Percentiles rank a stretch among this genome's conserved stretches.
Evolutionary conservation across 805 yeast genomes (phyloP).

Genomic region (Lachancea lanzarotensis): DNA sequence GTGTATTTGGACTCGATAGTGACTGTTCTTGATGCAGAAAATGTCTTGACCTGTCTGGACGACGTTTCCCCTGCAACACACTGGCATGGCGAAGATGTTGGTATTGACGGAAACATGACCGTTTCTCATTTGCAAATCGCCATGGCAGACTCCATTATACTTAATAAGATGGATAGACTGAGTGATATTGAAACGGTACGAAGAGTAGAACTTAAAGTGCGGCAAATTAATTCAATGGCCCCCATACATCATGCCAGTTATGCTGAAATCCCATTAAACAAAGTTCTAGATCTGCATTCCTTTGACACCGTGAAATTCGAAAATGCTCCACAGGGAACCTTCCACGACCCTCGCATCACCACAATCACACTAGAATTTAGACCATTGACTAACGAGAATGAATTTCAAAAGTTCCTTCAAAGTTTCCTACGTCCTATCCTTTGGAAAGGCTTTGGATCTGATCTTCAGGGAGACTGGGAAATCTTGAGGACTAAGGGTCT

Average conservation of each 20-base stretch:
- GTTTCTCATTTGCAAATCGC: slow-evolving; percentile 90
- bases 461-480: slow-evolving; percentile 41
- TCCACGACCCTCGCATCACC: slow-evolving; percentile 48
- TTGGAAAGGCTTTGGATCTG: slow-evolving; percentile 56
- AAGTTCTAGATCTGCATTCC: slow-evolving; percentile 72
- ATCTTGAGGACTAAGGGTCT: slow-evolving; percentile 82
- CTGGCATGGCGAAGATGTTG: slow-evolving; percentile 48
- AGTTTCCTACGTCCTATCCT: slow-evolving; percentile 59
- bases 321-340: slow-evolving; percentile 15
- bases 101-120: slow-evolving; percentile 42
- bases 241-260: slow-evolving; percentile 60
- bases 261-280: slow-evolving; percentile 63
- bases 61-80: slow-evolving; percentile 60
- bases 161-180: slow-evolving; percentile 70
- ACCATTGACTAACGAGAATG: slow-evolving; percentile 30
- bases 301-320: slow-evolving; percentile 42
- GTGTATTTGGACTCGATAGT: slow-evolving; percentile 89
- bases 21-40: slow-evolving; percentile 74
- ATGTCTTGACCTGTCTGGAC: slow-evolving; percentile 57
- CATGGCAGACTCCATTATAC: slow-evolving; percentile 71
- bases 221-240: slow-evolving; percentile 59
- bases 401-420: slow-evolving; percentile 44
- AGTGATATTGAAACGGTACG: slow-evolving; percentile 23
- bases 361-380: slow-evolving; percentile 48
- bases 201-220: slow-evolving; percentile 31